Evolutionary conservation across 257 asterid genomes (phyloP), one percentile per base, ranked within the genome.

Genomic region (Solanum chiquidenum): DNA sequence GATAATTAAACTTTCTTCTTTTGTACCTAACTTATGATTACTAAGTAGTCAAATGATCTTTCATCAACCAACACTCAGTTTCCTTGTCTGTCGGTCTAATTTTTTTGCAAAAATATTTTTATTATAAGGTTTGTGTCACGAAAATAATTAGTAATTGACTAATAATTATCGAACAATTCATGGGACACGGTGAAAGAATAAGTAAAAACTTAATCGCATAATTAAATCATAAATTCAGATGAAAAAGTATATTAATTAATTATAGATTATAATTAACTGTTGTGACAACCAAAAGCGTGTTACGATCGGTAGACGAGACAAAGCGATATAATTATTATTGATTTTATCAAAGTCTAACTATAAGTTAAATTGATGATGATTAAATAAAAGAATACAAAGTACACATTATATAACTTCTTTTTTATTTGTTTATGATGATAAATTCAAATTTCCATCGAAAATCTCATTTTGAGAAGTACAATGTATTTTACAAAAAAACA

Each of bases 11-110:
- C 64, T 55, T 55, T 55, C 64, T 55, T 55, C 64, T 20, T 55
- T 55, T 40, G 87, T 18, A 40, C 87, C 87, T 40, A 66, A 85
- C 66, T 33, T 85, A 85, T 85, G 75, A 85, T 66, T 85, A 66
- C 12, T 23, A 85, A 66, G 87, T 27, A 40, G 62, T 66, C 27
- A 40, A 64, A 85, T 33, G 85, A 80, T 80, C 42, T 80, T 49
- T 34, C 42, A 80, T 49, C 85, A 80, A 46, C 85, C 68, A 80
- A 80, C 85, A 80, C 68, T 20, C 27, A 29, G 42, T 29, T 49
- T 80, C 85, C 68, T 46, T 29, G 69, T 46, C 69, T 46, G 37
- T 46, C 9, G 18, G 3, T 10, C 44, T 18, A 7, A 7, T 29
- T 46, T 35, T 74, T 74, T 37, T 0, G 14, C 27, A 27, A 27